Evolutionary conservation across 1,139 yeast species (phyloP).

Genomic region (Pichia sp.): DNA sequence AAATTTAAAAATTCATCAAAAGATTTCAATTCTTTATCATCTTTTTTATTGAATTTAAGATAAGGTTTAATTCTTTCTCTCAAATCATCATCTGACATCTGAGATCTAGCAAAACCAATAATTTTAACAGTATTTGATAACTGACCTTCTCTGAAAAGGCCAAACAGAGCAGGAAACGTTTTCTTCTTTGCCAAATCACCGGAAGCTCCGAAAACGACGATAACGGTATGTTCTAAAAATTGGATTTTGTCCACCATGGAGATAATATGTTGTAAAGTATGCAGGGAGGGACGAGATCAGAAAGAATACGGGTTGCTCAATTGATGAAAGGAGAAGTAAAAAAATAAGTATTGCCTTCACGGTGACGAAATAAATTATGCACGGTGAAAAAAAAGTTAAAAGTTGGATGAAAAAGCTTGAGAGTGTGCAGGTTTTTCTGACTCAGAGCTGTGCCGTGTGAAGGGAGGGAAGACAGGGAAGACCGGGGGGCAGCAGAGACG

Average conservation of each 20-base stretch:
- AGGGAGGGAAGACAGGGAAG: no score
- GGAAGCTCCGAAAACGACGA: conserved; percentile 92
- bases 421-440: no score
- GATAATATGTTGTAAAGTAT: background rate
- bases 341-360: no score
- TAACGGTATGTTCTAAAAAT: conserved; percentile 59
- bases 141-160: conserved; percentile 71
- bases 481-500: no score
- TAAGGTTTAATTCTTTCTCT: conserved; percentile 57
- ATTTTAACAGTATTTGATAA: conserved; percentile 66
- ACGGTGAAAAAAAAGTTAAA: no score
- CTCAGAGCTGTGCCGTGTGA: no score
- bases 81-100: conserved; percentile 60
- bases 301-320: no score
- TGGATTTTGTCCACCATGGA: background rate
- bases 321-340: no score
- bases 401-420: no score
- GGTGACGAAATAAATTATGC: no score
- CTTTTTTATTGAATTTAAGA: conserved; percentile 50
- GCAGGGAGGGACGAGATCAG: no score
- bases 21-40: conserved; percentile 31
- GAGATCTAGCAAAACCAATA: conserved; percentile 88
- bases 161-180: conserved; percentile 79
- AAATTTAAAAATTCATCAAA: conserved; percentile 60
- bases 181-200: conserved; percentile 97